A percentile compares a stretch with the other conserved stretches of the same genome.
These are phyloP conservation scores for Boletus edulis DNA, from an alignment of 768 basidiomycete species.

Conservation along the genomic window DNA sequence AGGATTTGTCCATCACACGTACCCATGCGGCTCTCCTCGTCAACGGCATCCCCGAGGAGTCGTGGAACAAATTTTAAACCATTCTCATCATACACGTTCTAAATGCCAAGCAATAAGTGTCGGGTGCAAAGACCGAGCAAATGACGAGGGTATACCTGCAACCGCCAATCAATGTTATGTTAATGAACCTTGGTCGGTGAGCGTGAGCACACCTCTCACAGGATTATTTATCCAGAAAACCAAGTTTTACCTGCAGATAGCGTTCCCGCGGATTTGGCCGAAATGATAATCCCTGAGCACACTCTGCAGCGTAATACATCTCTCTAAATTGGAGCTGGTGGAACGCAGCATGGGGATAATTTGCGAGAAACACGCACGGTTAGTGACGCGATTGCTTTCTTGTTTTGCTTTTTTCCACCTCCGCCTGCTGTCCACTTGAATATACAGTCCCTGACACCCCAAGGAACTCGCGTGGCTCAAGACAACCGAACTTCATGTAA, in stretches of 20 bases:
- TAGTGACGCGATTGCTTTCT: not conserved
- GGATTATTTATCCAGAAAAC: constrained; percentile 1
- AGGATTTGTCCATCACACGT: constrained; percentile 6
- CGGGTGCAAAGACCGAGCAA: not conserved
- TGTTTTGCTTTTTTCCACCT: not conserved
- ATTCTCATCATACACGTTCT: constrained; percentile 4
- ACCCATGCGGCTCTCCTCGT: constrained; percentile 7
- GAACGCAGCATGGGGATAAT: not conserved
- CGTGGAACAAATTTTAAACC: constrained; percentile 12
- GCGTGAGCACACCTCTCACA: not conserved
- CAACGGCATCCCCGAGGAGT: constrained; percentile 14
- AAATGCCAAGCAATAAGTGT: not conserved
- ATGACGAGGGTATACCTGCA: constrained; percentile 5
- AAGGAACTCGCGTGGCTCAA: constrained; percentile 20
- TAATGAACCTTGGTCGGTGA: constrained; percentile 5
- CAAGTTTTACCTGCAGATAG: constrained; percentile 9
- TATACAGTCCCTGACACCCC: constrained; percentile 9
- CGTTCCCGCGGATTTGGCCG: constrained; percentile 22
- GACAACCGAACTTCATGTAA: constrained; percentile 20
- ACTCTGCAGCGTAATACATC: constrained; percentile 5
- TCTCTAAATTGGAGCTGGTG: constrained; percentile 2
- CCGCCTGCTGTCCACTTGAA: constrained; percentile 3
- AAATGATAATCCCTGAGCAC: constrained; percentile 4
- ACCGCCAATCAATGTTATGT: constrained; percentile 3
- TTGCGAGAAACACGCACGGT: constrained; percentile 11